Percentiles rank a stretch among this genome's conserved stretches.
These are phyloP conservation scores for Trametes gibbosa DNA, from an alignment of 768 basidiomycete genomes.

Conservation along the genomic window DNA sequence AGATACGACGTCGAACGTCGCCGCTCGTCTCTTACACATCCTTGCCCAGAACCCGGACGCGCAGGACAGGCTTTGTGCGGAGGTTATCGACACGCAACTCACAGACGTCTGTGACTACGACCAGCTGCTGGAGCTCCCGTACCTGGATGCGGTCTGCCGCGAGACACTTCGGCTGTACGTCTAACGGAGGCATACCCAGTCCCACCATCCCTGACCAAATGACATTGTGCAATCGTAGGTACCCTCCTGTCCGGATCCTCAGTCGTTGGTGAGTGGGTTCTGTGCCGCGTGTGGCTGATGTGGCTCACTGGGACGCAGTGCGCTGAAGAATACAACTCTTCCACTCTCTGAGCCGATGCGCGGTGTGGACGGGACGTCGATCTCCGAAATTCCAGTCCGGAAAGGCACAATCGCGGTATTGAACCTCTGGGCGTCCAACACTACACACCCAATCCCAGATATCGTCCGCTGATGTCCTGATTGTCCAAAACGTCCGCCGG, in stretches of 20 bases:
- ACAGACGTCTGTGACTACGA: slow-evolving; percentile 24
- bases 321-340: slow-evolving; percentile 35
- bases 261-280: no score
- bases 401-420: slow-evolving; percentile 22
- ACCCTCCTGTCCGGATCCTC: no score
- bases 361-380: slow-evolving; percentile 35
- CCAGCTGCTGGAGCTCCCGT: slow-evolving; percentile 39
- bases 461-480: no score
- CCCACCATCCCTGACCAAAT: not conserved
- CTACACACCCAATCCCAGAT: no score
- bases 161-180: slow-evolving; percentile 52
- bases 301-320: slow-evolving; percentile 28
- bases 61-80: slow-evolving; percentile 28
- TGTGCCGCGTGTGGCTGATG: no score
- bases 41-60: slow-evolving; percentile 29
- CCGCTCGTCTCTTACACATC: slow-evolving; percentile 16
- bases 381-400: slow-evolving; percentile 39
- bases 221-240: not conserved
- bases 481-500: no score
- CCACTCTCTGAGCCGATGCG: slow-evolving; percentile 40
- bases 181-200: slow-evolving; percentile 17
- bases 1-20: slow-evolving; percentile 25
- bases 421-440: slow-evolving; percentile 5
- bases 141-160: slow-evolving; percentile 60
- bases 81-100: slow-evolving; percentile 10